Conservation (phyloP, 2,329 filamentous ascomycete genomes). For the Lecanoromycetidae sp. region DNA sequence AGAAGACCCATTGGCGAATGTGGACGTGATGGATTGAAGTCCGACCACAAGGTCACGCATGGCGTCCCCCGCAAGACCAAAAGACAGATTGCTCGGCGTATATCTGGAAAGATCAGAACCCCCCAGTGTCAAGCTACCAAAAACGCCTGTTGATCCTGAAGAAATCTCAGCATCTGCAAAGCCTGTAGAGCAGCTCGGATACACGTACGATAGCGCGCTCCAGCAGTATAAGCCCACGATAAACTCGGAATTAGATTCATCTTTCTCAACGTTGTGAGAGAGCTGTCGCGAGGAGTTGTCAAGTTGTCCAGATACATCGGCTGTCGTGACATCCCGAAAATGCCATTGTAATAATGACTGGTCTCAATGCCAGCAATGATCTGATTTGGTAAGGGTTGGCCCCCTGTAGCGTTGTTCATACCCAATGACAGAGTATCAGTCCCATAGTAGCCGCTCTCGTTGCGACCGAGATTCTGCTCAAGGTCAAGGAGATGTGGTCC, state of each 20-base stretch:
- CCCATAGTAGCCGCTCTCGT: conserved; percentile 6
- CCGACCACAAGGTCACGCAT: conserved; percentile 19
- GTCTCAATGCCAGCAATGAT: conserved; percentile 27
- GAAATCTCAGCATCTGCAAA: not conserved
- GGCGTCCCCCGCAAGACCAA: conserved; percentile 14
- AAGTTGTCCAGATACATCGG: conserved; percentile 29
- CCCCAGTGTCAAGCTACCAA: not conserved
- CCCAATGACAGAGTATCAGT: conserved; percentile 10
- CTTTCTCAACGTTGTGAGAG: conserved; percentile 15
- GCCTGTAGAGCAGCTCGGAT: not conserved
- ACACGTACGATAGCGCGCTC: conserved; percentile 14
- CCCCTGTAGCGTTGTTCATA: not conserved
- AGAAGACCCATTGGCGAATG: not conserved
- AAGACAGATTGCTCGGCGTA: conserved; percentile 7
- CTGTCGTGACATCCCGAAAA: conserved; percentile 27
- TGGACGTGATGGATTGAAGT: conserved; percentile 12
- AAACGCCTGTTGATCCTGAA: not conserved
- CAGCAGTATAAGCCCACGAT: conserved; percentile 21
- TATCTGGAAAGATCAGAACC: not conserved
- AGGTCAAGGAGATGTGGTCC: conserved; percentile 9
- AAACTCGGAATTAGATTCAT: conserved; percentile 19
- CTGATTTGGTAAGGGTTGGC: conserved; percentile 21
- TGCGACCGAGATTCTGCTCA: conserved; percentile 11
- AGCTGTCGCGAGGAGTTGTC: conserved; percentile 9
- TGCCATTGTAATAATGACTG: conserved; percentile 28